These are phyloP conservation scores for Mycena indigotica DNA, from an alignment of 768 basidiomycete genomes.

Conservation along the genomic window DNA sequence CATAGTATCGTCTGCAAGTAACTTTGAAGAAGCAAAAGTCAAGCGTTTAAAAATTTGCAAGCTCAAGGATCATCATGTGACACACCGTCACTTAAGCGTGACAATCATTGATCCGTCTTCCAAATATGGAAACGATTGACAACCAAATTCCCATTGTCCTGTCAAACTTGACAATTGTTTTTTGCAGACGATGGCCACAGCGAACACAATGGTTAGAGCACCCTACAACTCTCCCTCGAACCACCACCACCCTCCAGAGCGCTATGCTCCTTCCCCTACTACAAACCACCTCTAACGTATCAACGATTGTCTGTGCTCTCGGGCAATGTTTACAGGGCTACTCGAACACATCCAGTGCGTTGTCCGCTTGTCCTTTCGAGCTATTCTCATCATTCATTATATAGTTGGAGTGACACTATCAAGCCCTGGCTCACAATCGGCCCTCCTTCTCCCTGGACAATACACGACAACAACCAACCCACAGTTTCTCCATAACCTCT, in stretches of 20 bases:
- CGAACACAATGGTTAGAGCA: neutral
- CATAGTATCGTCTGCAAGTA: no score
- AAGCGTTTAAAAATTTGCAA: no score
- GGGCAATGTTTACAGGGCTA: slow-evolving; percentile 71
- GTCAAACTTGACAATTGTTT: neutral
- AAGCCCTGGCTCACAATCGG: slow-evolving; percentile 46
- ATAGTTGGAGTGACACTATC: slow-evolving; percentile 63
- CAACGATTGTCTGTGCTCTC: slow-evolving; percentile 64
- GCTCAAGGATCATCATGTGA: no score
- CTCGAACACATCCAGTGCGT: slow-evolving; percentile 58
- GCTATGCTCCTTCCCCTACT: neutral
- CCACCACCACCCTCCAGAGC: neutral
- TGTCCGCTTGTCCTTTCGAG: neutral
- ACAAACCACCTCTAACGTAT: slow-evolving; percentile 23
- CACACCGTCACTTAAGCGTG: no score
- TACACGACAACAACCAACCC: slow-evolving; percentile 64
- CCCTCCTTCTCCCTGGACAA: slow-evolving; percentile 60
- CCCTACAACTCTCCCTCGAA: neutral
- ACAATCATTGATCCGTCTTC: neutral
- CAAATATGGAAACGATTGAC: neutral
- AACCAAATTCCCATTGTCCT: neutral
- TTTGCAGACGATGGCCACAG: neutral
- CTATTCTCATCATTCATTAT: slow-evolving; percentile 4
- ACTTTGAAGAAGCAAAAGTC: no score
- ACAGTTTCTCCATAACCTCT: slow-evolving; percentile 55